Evolutionary conservation across 1,284 basidiomycete genomes (phyloP), one percentile per base, ranked within the genome.

Genomic region (Cryptococcus sp.): DNA sequence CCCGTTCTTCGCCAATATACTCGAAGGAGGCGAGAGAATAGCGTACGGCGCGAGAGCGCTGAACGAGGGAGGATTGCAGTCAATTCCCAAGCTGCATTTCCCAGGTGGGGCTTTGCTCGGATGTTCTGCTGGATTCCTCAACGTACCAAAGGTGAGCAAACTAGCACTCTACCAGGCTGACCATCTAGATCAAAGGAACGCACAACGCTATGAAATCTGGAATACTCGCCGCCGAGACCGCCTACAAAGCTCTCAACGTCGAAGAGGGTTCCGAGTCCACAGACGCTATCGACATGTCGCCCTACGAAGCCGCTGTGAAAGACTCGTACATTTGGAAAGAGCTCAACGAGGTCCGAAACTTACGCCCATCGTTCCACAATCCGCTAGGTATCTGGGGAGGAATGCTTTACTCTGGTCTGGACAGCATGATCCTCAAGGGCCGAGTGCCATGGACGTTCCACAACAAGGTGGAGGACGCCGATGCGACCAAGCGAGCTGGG

Each of bases 181-280:
- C n/a, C 28, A 25, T 39, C 5, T 53, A 70, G 76, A 98, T 98
- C 75, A 98, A 98, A 73, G 94, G 94, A n/a, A 95, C 93, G 0
- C 95, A 98, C 72, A 97, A 94, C 54, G 93, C 94, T n/a, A 97
- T 98, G 94, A 95, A 97, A 78, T 89, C 86, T 38, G 94, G 94
- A 19, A 97, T 97, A 85, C 78, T 97, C 19, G 94, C 93, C 31
- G 95, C 90, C 2, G 94, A 98, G 71, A 79, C 86, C 0, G 87
- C 88, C 0, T 90, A 80, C 60, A 79, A 84, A 7, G 81, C 81
- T 2, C 74, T 93, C 54, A 65, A 63, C 35, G 65, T 65, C 37
- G 72, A 73, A 32, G 45, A 42, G 14, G 28, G 28, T 14, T 31
- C 28, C 7, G 55, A 57, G 24, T 37, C 51, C 16, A 48, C 34